These are phyloP conservation scores for Cyclotella cryptica DNA, from an alignment of 108 stramenopile genomes.

Conservation along the genomic window DNA sequence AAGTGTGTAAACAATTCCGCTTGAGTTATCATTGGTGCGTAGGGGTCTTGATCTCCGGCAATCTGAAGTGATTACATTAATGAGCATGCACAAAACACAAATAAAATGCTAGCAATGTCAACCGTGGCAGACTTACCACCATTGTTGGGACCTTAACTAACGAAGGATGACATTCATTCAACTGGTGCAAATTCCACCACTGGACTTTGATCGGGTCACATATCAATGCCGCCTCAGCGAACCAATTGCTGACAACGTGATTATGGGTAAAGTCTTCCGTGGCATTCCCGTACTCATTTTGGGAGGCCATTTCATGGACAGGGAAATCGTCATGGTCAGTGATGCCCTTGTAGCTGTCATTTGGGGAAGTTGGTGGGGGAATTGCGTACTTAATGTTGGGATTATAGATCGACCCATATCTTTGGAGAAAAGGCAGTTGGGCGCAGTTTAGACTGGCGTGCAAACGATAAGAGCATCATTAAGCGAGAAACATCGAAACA, in stretches of 20 bases:
- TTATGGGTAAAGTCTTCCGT: slow-evolving; percentile 90
- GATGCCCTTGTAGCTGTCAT: not conserved
- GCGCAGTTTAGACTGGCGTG: not conserved
- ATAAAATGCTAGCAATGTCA: too few species aligned
- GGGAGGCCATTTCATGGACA: slow-evolving; percentile 40
- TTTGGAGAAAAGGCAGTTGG: not conserved
- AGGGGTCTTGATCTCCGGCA: slow-evolving; percentile 86
- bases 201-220: slow-evolving; percentile 85
- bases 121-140: slow-evolving; percentile 49
- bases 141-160: slow-evolving; percentile 80
- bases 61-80: slow-evolving; percentile 19
- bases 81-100: not conserved
- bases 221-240: slow-evolving; percentile 81
- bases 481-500: not conserved
- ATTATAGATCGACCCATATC: slow-evolving; percentile 87
- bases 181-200: slow-evolving; percentile 86
- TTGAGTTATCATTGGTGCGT: slow-evolving; percentile 71
- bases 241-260: slow-evolving; percentile 63
- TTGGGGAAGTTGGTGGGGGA: slow-evolving; percentile 28
- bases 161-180: slow-evolving; percentile 89
- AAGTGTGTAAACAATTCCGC: slow-evolving; percentile 77
- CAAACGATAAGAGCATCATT: slow-evolving; percentile 2
- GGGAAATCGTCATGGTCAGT: slow-evolving; percentile 45
- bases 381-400: slow-evolving; percentile 55
- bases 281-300: slow-evolving; percentile 77